Conservation (phyloP, 2,329 filamentous ascomycete genomes). For the Claviceps sp. region DNA sequence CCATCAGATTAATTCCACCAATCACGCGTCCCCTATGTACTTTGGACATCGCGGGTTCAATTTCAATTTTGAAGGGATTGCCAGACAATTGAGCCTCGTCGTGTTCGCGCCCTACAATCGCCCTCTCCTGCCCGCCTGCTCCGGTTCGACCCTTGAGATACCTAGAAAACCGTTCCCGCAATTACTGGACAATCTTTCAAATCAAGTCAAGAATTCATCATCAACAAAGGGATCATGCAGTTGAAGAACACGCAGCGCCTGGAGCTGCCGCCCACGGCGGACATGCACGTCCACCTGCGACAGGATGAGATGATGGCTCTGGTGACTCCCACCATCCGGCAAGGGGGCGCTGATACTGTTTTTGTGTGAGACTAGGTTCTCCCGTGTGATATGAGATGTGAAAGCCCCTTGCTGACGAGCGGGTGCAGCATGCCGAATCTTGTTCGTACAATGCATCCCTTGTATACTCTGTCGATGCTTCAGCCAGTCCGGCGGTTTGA, state of each 20-base stretch:
- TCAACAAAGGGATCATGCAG: slow-evolving; percentile 1
- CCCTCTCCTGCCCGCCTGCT: too few species aligned
- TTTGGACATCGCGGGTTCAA: neutral
- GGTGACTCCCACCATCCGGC: slow-evolving; percentile 35
- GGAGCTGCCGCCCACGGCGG: slow-evolving; percentile 50
- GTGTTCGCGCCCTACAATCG: too few species aligned
- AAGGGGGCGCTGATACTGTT: slow-evolving; percentile 53
- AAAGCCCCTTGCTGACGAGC: neutral
- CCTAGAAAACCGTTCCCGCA: too few species aligned
- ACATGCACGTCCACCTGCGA: slow-evolving; percentile 60
- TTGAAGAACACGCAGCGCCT: slow-evolving; percentile 4
- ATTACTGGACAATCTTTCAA: too few species aligned
- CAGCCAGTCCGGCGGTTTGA: neutral
- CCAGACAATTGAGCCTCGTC: neutral
- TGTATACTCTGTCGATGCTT: neutral
- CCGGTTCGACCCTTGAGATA: too few species aligned
- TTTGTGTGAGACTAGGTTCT: slow-evolving; percentile 24
- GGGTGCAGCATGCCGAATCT: slow-evolving; percentile 43
- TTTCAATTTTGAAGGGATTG: neutral
- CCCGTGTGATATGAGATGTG: neutral
- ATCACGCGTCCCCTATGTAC: too few species aligned
- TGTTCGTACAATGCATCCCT: slow-evolving; percentile 15
- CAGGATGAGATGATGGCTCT: slow-evolving; percentile 51
- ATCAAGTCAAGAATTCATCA: too few species aligned
- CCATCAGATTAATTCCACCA: neutral